Evolutionary conservation across 345 rosid species (phyloP).

Genomic region (Eucalyptus coolabah): DNA sequence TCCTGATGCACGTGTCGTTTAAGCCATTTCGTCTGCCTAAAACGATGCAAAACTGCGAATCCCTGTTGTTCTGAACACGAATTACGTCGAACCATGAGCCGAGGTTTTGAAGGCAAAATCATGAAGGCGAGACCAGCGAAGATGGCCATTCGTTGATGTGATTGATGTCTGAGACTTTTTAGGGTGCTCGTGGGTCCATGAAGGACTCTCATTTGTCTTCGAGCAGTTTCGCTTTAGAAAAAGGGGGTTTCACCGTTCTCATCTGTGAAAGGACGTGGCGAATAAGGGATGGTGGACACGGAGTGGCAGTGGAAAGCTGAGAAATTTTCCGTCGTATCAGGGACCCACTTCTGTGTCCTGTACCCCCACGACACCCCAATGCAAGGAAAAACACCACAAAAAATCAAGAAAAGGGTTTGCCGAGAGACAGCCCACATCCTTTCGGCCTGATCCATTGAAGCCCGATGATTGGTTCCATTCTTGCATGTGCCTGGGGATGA

Average conservation of each 20-base stretch:
- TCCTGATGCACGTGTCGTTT: neutral
- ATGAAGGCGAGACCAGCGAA: neutral
- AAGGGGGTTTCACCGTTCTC: neutral
- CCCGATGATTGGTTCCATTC: neutral
- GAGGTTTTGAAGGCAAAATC: neutral
- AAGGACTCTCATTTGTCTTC: neutral
- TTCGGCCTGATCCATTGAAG: too few relatives aligned
- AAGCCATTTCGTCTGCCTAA: neutral
- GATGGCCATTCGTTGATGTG: neutral
- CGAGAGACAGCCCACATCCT: too few relatives aligned
- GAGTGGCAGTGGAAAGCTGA: too few relatives aligned
- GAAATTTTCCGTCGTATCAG: too few relatives aligned
- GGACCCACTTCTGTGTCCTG: neutral
- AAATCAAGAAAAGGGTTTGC: neutral
- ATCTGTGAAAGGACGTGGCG: too few relatives aligned
- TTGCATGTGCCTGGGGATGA: too few relatives aligned
- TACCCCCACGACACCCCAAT: neutral
- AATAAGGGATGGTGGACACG: too few relatives aligned
- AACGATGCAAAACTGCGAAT: neutral
- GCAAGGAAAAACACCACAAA: neutral
- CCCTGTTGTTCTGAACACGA: neutral
- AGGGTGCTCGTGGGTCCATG: neutral
- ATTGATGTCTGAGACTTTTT: neutral
- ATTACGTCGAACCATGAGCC: neutral
- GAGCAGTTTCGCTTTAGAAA: neutral